phyloP scores from a whole-genome alignment of 305 asterid genomes.

The Fraxinus nigra region DNA sequence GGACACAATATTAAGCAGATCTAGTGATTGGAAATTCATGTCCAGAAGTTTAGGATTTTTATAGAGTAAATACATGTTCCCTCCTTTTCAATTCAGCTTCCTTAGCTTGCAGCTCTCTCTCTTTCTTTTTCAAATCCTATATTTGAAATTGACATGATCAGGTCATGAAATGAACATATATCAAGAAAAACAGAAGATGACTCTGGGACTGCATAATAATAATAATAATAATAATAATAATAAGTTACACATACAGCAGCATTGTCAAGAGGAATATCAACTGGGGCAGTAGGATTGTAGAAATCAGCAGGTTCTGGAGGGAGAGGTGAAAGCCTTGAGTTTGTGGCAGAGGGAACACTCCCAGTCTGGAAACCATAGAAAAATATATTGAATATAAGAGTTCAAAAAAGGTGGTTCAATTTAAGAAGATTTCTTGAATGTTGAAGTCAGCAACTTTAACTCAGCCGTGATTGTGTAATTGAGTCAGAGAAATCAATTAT shows the following conservation, averaged over 20 bases:
- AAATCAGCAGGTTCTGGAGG: conserved; percentile 92
- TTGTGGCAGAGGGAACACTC: conserved; percentile 64
- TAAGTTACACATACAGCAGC: conserved; percentile 45
- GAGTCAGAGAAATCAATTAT: neutral
- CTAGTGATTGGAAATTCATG: neutral
- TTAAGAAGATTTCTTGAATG: neutral
- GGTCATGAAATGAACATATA: conserved; percentile 4
- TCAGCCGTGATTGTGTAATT: neutral
- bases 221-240: neutral
- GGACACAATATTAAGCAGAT: neutral
- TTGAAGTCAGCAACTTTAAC: neutral
- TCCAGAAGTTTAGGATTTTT: conserved; percentile 5
- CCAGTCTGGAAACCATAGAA: conserved; percentile 44
- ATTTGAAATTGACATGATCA: conserved; percentile 21
- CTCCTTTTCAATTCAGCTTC: conserved; percentile 77
- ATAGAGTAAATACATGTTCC: conserved; percentile 58
- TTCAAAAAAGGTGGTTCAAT: neutral
- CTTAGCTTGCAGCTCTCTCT: conserved; percentile 76
- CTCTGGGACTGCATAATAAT: neutral
- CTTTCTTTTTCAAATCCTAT: conserved; percentile 71
- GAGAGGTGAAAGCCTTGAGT: conserved; percentile 86
- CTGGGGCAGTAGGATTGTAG: conserved; percentile 73
- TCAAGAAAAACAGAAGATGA: conserved; percentile 10
- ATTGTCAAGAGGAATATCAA: conserved; percentile 75
- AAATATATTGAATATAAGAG: conserved; percentile 1